These are phyloP conservation scores for Thalia dealbata DNA, from an alignment of 176 grass and related monocot genomes.

Conservation along the genomic window DNA sequence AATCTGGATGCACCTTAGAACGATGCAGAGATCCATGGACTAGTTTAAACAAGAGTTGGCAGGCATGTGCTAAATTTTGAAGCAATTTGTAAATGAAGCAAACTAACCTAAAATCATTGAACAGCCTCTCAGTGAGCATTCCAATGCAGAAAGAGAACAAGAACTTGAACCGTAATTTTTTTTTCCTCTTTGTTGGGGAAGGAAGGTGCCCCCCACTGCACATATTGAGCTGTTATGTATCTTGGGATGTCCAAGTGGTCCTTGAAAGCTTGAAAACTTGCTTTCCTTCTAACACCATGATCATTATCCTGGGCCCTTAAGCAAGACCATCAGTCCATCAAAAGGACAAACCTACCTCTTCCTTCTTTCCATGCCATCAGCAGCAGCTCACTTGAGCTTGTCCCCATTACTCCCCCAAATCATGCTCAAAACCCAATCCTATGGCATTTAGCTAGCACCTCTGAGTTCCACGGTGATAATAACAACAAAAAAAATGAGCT, in stretches of 20 bases:
- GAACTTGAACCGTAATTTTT: neutral
- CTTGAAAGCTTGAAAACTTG: neutral
- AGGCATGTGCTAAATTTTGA: neutral
- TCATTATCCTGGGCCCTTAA: neutral
- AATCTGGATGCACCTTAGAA: too few relatives aligned
- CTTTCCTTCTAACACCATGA: slow-evolving; percentile 1
- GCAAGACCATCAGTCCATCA: neutral
- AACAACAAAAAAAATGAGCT: too few relatives aligned
- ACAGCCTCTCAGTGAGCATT: neutral
- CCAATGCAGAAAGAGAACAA: slow-evolving; percentile 3
- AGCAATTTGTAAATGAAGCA: neutral
- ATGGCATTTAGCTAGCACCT: too few relatives aligned
- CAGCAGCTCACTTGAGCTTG: neutral
- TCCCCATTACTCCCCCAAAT: neutral
- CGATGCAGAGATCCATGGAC: too few relatives aligned
- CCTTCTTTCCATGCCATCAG: neutral
- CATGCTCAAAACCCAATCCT: too few relatives aligned
- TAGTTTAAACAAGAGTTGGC: neutral
- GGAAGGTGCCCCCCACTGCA: neutral
- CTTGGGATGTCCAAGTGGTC: neutral
- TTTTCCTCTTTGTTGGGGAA: neutral
- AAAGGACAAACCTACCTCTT: neutral
- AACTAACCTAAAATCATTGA: neutral
- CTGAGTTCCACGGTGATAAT: too few relatives aligned
- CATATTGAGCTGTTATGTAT: neutral